Evolutionary conservation across 2,329 filamentous ascomycete genomes (phyloP).

Genomic region (Grosmannia serpens): DNA sequence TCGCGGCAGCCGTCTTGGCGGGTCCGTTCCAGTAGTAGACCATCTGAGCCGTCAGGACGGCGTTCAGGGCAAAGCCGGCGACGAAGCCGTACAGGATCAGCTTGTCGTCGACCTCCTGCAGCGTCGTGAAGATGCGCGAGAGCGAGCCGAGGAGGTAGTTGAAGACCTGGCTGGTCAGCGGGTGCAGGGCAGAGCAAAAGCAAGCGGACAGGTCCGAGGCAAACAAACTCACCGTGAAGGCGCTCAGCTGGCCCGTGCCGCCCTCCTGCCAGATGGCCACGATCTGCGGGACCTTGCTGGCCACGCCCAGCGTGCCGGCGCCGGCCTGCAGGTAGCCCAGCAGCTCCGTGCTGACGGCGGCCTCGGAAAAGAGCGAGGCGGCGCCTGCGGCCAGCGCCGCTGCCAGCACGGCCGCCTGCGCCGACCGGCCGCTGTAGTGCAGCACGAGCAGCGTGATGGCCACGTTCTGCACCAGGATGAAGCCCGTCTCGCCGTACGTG

Average conservation of each 20-base stretch:
- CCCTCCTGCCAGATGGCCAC: constrained; percentile 73
- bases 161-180: constrained; percentile 59
- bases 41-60: constrained; percentile 80
- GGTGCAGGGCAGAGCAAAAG: background rate
- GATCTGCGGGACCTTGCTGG: constrained; percentile 92
- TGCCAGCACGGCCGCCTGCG: constrained; percentile 64
- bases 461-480: constrained; percentile 88
- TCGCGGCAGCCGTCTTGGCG: constrained; percentile 17
- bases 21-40: constrained; percentile 80
- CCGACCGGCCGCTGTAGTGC: constrained; percentile 61
- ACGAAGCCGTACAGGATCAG: constrained; percentile 92
- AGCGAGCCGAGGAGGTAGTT: constrained; percentile 93
- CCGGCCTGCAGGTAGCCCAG: constrained; percentile 72
- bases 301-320: constrained; percentile 70
- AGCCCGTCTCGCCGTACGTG: constrained; percentile 88
- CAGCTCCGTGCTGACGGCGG: constrained; percentile 54
- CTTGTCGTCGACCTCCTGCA: constrained; percentile 95
- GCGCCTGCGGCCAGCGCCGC: constrained; percentile 60
- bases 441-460: constrained; percentile 79
- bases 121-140: constrained; percentile 90
- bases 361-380: constrained; percentile 58
- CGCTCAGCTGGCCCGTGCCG: constrained; percentile 87
- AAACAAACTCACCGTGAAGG: constrained; percentile 59
- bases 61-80: constrained; percentile 81
- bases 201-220: background rate